These are phyloP conservation scores for Puccinia polysora DNA, from an alignment of 1,284 basidiomycete species.

Conservation along the genomic window DNA sequence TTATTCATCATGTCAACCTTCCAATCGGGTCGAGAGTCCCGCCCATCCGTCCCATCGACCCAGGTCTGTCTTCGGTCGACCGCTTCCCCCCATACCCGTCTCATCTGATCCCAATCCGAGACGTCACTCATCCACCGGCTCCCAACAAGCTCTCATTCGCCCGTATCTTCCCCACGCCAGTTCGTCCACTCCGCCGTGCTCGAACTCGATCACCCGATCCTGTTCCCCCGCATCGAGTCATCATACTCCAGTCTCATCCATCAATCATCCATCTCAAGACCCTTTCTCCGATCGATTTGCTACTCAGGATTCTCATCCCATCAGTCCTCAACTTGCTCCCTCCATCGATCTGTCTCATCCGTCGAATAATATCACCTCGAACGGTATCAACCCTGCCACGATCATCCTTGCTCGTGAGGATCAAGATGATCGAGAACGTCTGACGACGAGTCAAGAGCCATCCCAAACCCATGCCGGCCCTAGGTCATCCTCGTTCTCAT, in stretches of 20 bases:
- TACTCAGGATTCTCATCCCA: background rate
- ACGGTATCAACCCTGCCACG: too few species aligned
- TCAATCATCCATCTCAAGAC: too few species aligned
- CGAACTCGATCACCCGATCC: background rate
- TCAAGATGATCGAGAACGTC: background rate
- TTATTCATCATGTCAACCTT: too few species aligned
- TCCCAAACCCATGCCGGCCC: background rate
- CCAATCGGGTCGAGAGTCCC: too few species aligned
- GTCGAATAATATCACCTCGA: too few species aligned
- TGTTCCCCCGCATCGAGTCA: too few species aligned
- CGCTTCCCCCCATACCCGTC: too few species aligned
- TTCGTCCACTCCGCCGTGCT: background rate
- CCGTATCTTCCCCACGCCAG: background rate
- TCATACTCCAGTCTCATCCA: too few species aligned
- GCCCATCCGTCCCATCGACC: too few species aligned
- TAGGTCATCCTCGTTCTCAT: background rate
- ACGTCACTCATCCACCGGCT: too few species aligned
- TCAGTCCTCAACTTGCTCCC: background rate
- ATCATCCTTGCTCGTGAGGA: too few species aligned
- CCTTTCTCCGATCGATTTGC: slow-evolving; percentile 11
- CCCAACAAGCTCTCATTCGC: background rate
- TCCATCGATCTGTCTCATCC: background rate
- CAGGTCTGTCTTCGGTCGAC: too few species aligned
- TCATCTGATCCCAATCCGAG: background rate
- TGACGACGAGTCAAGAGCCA: background rate